phyloP scores from a whole-genome alignment of 2,329 filamentous ascomycete species.

The Exophiala bonariae region DNA sequence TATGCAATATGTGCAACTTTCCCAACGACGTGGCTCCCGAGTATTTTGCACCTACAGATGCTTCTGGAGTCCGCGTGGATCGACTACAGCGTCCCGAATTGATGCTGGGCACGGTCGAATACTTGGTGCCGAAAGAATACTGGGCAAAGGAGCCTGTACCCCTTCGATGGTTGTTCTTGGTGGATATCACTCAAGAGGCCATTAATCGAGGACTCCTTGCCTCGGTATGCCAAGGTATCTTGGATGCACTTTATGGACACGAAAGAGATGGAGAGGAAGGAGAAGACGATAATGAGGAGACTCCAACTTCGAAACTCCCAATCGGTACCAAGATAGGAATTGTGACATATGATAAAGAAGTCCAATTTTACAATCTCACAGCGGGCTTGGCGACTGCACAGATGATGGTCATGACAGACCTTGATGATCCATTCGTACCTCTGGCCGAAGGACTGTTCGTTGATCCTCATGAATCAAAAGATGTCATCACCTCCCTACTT shows the following conservation, averaged over 20 bases:
- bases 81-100: conserved; percentile 86
- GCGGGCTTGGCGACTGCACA: conserved; percentile 81
- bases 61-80: conserved; percentile 82
- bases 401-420: conserved; percentile 97
- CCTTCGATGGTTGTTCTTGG: conserved; percentile 82
- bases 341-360: conserved; percentile 92
- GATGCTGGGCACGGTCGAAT: conserved; percentile 89
- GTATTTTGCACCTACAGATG: conserved; percentile 90
- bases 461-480: conserved; percentile 84
- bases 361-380: conserved; percentile 96
- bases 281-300: conserved; percentile 50
- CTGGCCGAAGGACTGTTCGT: conserved; percentile 91
- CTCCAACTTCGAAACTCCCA: conserved; percentile 59
- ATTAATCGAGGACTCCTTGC: conserved; percentile 88
- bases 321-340: conserved; percentile 86
- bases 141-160: conserved; percentile 94
- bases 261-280: conserved; percentile 54
- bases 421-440: conserved; percentile 94
- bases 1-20: conserved; percentile 97
- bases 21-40: conserved; percentile 90
- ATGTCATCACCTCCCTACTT: conserved; percentile 85
- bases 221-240: conserved; percentile 85
- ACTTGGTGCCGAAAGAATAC: conserved; percentile 96
- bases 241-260: conserved; percentile 77
- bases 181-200: conserved; percentile 90